A percentile compares a stretch with the other conserved stretches of the same genome.
Conservation (phyloP, 148 eudicot species). For the Suaeda aralocaspica region DNA sequence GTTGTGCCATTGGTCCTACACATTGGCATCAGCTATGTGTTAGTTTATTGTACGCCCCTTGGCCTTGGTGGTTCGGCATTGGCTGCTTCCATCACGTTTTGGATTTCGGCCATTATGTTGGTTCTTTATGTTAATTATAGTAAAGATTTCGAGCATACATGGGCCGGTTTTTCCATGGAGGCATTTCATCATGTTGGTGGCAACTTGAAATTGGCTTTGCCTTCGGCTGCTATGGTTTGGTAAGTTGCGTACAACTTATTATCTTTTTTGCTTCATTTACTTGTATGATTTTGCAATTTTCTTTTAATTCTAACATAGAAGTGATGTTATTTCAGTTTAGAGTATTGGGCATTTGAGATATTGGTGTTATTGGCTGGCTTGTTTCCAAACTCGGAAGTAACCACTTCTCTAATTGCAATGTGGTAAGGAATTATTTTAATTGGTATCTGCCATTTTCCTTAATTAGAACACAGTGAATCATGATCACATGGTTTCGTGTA, state of each 20-base stretch:
- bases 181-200: constrained; percentile 32
- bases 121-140: constrained; percentile 32
- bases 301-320: no score
- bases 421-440: constrained; percentile 40
- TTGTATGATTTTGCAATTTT: no score
- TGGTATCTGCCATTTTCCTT: neutral
- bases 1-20: constrained; percentile 39
- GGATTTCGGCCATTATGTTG: constrained; percentile 51
- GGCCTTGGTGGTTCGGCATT: constrained; percentile 57
- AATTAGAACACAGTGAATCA: neutral
- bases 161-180: constrained; percentile 52
- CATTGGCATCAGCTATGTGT: constrained; percentile 34
- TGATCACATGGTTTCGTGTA: neutral
- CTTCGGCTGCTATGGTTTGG: constrained; percentile 89
- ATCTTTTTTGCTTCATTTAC: neutral
- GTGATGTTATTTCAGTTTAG: constrained; percentile 46
- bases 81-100: constrained; percentile 57
- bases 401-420: constrained; percentile 76
- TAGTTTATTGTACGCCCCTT: constrained; percentile 43
- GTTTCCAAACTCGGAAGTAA: constrained; percentile 57
- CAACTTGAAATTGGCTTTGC: constrained; percentile 56
- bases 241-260: constrained; percentile 16
- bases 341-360: constrained; percentile 87
- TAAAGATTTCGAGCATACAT: constrained; percentile 40
- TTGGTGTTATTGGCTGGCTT: constrained; percentile 72